These are phyloP conservation scores for Stylonectria norvegica DNA, from an alignment of 2,329 filamentous ascomycete species.

Conservation along the genomic window DNA sequence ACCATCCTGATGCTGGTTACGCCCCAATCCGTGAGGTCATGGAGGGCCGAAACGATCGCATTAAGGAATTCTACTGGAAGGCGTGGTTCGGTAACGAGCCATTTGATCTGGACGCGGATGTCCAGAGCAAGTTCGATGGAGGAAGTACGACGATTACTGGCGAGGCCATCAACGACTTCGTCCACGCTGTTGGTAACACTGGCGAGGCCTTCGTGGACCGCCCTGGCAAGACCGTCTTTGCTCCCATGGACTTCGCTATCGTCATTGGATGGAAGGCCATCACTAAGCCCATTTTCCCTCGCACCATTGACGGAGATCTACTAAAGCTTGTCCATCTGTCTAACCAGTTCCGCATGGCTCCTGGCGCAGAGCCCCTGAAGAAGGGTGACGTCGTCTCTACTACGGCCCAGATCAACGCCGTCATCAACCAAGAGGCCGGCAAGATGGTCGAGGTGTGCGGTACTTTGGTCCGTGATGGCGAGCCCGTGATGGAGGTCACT, in stretches of 20 bases:
- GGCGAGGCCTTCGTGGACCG: conserved; percentile 96
- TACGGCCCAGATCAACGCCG: conserved; percentile 92
- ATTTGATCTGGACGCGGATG: conserved; percentile 77
- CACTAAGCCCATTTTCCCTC: conserved; percentile 97
- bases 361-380: conserved; percentile 89
- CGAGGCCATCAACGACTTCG: conserved; percentile 95
- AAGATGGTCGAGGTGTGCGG: conserved; percentile 99
- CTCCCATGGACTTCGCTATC: conserved; percentile 98
- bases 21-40: conserved; percentile 98
- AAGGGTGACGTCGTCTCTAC: conserved; percentile 92
- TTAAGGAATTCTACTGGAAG: conserved; percentile 99
- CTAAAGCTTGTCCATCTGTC: conserved; percentile 95
- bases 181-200: conserved; percentile 97
- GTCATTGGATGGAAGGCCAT: conserved; percentile 99
- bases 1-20: conserved; percentile 92
- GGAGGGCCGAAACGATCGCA: conserved; percentile 91
- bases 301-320: conserved; percentile 91
- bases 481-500: conserved; percentile 95
- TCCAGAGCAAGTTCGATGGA: conserved; percentile 86
- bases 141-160: conserved; percentile 82
- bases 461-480: conserved; percentile 79
- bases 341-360: conserved; percentile 97
- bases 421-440: conserved; percentile 95
- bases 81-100: conserved; percentile 92
- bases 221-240: conserved; percentile 88